These are phyloP conservation scores for Gaertneriomyces semiglobifer DNA, from an alignment of 192 early-diverging fungal species.

Conservation along the genomic window DNA sequence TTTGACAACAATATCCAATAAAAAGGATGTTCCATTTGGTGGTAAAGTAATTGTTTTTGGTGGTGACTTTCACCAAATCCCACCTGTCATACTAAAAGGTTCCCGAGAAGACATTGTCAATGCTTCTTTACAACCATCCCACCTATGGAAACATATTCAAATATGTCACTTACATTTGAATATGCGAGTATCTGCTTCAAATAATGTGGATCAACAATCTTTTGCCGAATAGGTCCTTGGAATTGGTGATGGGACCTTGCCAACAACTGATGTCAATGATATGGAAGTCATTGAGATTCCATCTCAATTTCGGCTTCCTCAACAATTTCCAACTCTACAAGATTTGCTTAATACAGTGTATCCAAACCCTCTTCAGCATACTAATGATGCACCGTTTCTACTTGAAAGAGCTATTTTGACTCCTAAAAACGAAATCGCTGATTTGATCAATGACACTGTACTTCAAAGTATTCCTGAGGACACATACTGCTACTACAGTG, in stretches of 20 bases:
- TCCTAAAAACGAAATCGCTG: slow-evolving; percentile 1
- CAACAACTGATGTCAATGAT: neutral
- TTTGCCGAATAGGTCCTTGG: neutral
- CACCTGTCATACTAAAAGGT: neutral
- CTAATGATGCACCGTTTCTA: neutral
- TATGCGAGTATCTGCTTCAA: neutral
- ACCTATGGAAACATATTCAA: neutral
- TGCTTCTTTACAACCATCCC: neutral
- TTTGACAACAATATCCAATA: no score
- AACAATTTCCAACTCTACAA: no score
- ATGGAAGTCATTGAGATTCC: neutral
- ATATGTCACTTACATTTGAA: neutral
- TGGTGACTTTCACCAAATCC: slow-evolving; percentile 5
- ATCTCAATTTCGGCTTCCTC: neutral
- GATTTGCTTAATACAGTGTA: no score
- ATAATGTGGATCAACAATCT: neutral
- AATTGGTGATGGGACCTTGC: neutral
- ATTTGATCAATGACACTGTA: neutral
- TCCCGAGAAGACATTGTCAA: neutral
- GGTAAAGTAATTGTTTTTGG: slow-evolving; percentile 1
- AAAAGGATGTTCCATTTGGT: neutral
- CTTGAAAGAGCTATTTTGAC: neutral
- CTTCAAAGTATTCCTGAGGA: no score
- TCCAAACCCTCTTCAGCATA: neutral
- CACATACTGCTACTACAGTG: no score